phyloP scores from a whole-genome alignment of 1,139 yeast species.

The Geotrichum restrictum region DNA sequence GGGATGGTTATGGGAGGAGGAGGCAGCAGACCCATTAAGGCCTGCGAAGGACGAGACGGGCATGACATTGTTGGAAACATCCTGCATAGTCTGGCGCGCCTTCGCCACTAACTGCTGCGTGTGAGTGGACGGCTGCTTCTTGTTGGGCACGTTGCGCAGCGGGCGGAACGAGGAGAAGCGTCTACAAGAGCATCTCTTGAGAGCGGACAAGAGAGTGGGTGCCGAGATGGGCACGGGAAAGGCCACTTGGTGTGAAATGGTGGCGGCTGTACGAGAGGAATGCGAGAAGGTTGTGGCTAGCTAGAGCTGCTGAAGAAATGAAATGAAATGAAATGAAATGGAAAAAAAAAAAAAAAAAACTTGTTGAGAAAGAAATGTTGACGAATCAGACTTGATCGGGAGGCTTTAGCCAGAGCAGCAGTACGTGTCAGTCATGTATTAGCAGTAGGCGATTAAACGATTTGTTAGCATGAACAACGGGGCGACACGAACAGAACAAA shows the following conservation, averaged over 20 bases:
- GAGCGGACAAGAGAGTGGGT: not conserved
- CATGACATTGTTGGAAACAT: not conserved
- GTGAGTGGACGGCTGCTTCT: not conserved
- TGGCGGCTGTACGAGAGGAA: no score
- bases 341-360: not conserved
- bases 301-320: not conserved
- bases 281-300: not conserved
- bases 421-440: no score
- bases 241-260: not conserved
- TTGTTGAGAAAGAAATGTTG: not conserved
- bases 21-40: not conserved
- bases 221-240: slow-evolving; percentile 4
- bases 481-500: no score
- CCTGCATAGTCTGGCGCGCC: not conserved
- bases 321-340: not conserved
- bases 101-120: not conserved
- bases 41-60: not conserved
- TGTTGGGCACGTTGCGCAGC: not conserved
- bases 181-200: not conserved
- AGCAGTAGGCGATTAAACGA: no score
- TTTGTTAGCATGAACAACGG: no score
- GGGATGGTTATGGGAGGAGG: not conserved
- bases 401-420: not conserved
- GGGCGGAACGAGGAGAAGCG: not conserved
- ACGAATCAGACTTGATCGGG: not conserved